A percentile compares a stretch with the other conserved stretches of the same genome.
These are phyloP conservation scores for Epichloe sp. DNA, from an alignment of 2,329 filamentous ascomycete species.

Conservation along the genomic window DNA sequence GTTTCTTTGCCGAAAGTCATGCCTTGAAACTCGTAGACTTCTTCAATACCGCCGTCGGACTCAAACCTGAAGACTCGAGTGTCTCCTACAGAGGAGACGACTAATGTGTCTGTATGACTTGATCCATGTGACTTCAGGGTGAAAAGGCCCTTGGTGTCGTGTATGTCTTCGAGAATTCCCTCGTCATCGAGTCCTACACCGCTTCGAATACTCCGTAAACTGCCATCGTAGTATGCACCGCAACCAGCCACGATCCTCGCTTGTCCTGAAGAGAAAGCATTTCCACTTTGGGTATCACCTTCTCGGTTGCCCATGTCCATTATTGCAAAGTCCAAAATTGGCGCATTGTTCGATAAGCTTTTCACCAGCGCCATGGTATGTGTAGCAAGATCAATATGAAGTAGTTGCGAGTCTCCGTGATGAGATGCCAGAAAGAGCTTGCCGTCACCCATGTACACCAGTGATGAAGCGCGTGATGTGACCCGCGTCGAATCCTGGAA, in stretches of 20 bases:
- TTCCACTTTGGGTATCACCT: conserved; percentile 59
- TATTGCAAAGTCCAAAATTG: conserved; percentile 83
- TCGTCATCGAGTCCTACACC: conserved; percentile 86
- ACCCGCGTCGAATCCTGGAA: conserved; percentile 15
- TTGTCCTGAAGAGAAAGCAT: conserved; percentile 90
- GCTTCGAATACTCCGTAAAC: conserved; percentile 77
- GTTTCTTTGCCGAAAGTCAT: conserved; percentile 59
- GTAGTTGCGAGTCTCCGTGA: conserved; percentile 80
- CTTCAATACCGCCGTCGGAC: conserved; percentile 65
- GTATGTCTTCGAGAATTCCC: conserved; percentile 68
- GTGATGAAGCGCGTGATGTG: conserved; percentile 61
- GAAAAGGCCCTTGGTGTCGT: conserved; percentile 61
- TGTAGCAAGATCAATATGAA: conserved; percentile 37
- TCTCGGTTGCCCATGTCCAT: conserved; percentile 91
- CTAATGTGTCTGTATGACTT: conserved; percentile 51
- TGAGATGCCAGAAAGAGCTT: conserved; percentile 82
- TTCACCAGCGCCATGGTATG: conserved; percentile 53
- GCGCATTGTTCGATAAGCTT: conserved; percentile 63
- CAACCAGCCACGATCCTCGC: conserved; percentile 88
- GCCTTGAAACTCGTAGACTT: conserved; percentile 63
- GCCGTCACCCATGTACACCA: conserved; percentile 65
- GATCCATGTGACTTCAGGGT: conserved; percentile 41
- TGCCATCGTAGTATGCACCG: conserved; percentile 80
- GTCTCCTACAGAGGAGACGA: conserved; percentile 72
- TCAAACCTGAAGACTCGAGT: conserved; percentile 74